Evolutionary conservation across 2,329 filamentous ascomycete species (phyloP).

Genomic region (Claviceps africana): DNA sequence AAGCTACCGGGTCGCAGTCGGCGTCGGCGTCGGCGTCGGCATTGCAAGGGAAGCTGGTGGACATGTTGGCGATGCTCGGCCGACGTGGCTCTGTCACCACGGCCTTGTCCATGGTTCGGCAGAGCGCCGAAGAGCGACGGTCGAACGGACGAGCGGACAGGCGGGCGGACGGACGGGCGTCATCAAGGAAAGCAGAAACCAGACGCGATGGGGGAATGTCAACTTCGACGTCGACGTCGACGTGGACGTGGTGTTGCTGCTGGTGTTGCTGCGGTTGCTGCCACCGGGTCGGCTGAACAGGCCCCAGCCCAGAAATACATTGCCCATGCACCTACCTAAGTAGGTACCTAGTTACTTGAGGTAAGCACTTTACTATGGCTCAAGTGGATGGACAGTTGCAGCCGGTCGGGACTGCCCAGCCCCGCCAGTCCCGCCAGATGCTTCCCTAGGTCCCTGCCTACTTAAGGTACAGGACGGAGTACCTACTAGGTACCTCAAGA

Average conservation of each 20-base stretch:
- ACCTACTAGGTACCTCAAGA: too few species aligned
- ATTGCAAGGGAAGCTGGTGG: conserved; percentile 15
- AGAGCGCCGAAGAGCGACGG: conserved; percentile 3
- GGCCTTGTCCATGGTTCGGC: conserved; percentile 18
- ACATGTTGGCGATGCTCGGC: conserved; percentile 21
- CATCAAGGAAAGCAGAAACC: neutral
- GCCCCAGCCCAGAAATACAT: too few species aligned
- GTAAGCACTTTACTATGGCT: too few species aligned
- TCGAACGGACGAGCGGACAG: neutral
- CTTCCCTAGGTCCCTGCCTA: too few species aligned
- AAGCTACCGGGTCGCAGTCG: conserved; percentile 20
- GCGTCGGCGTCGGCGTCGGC: conserved; percentile 2
- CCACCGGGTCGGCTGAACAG: too few species aligned
- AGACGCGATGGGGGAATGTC: neutral
- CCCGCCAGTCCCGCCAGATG: too few species aligned
- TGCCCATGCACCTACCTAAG: too few species aligned
- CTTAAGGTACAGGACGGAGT: too few species aligned
- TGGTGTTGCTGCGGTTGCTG: neutral
- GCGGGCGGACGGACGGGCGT: neutral
- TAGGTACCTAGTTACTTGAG: too few species aligned
- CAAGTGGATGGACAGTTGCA: too few species aligned
- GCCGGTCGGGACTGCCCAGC: too few species aligned
- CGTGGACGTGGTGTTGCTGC: neutral
- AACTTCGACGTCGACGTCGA: neutral
- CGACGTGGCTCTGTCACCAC: conserved; percentile 16